Evolutionary conservation across 306 rosid species (phyloP).

Genomic region (Sophora flavescens): DNA sequence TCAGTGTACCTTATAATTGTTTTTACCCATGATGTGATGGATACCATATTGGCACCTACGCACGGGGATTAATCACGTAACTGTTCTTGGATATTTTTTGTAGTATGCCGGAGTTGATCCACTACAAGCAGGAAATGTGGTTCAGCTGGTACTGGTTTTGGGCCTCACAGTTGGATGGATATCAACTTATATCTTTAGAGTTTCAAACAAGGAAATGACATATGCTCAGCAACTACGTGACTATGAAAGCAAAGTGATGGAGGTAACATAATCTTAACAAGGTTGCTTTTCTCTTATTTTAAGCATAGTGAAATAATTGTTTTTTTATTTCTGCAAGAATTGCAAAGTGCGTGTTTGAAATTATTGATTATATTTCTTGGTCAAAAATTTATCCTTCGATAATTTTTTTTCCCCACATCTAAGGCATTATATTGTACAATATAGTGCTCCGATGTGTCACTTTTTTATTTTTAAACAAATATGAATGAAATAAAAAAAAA

Average conservation of each 20-base stretch:
- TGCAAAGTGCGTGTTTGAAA: conserved; percentile 15
- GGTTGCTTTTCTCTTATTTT: conserved; percentile 38
- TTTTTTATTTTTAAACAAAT: not conserved
- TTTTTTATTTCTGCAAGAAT: conserved; percentile 31
- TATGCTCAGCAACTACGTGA: conserved; percentile 94
- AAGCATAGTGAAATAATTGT: not conserved
- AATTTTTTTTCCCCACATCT: conserved; percentile 12
- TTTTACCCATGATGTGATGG: not conserved
- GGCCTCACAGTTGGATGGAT: conserved; percentile 96
- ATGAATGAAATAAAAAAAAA: not conserved
- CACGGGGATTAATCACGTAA: conserved; percentile 25
- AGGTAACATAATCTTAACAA: conserved; percentile 58
- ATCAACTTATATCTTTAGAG: conserved; percentile 90
- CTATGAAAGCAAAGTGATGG: conserved; percentile 93
- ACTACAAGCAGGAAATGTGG: conserved; percentile 95
- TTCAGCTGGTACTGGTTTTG: conserved; percentile 91
- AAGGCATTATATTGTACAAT: not conserved
- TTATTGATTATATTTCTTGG: conserved; percentile 7
- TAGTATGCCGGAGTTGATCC: conserved; percentile 91
- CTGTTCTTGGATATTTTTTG: conserved; percentile 42
- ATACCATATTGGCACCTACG: not conserved
- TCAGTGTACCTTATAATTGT: not conserved
- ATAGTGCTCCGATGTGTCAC: not conserved
- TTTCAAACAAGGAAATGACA: conserved; percentile 98
- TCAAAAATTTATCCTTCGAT: conserved; percentile 1